Percentiles rank a stretch among this genome's conserved stretches.
These are phyloP conservation scores for Senna tora DNA, from an alignment of 306 rosid species.

Conservation along the genomic window DNA sequence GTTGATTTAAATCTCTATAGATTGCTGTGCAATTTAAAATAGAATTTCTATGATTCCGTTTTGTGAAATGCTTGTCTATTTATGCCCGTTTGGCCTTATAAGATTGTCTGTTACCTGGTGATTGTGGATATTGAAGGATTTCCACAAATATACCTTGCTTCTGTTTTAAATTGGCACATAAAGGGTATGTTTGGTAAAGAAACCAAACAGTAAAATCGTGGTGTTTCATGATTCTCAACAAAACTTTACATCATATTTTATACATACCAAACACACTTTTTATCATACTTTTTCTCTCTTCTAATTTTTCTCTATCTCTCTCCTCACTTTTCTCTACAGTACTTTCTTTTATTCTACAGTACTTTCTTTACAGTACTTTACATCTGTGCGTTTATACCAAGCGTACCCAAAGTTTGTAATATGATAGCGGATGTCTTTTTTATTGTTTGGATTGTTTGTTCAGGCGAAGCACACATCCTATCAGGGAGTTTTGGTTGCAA, in stretches of 20 bases:
- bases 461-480: conserved; percentile 61
- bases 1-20: not conserved
- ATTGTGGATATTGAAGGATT: conserved; percentile 5
- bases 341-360: too few relatives aligned
- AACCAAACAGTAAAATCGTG: too few relatives aligned
- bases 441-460: conserved; percentile 24
- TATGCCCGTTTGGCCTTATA: not conserved
- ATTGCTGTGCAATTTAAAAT: conserved; percentile 4
- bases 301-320: too few relatives aligned
- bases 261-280: too few relatives aligned
- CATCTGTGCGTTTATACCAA: too few relatives aligned
- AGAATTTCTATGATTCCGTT: conserved; percentile 6
- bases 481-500: conserved; percentile 57
- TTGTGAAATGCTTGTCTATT: conserved; percentile 7
- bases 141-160: not conserved
- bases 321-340: too few relatives aligned
- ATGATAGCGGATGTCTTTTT: not conserved
- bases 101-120: conserved; percentile 5
- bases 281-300: too few relatives aligned
- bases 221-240: too few relatives aligned
- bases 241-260: too few relatives aligned
- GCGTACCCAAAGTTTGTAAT: not conserved
- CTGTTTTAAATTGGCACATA: not conserved
- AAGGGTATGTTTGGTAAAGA: too few relatives aligned
- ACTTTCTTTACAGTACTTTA: too few relatives aligned